Percentiles rank a stretch among this genome's conserved stretches.
phyloP scores from a whole-genome alignment of 495 filamentous ascomycete genomes.

The Penicillium cataractarum region DNA sequence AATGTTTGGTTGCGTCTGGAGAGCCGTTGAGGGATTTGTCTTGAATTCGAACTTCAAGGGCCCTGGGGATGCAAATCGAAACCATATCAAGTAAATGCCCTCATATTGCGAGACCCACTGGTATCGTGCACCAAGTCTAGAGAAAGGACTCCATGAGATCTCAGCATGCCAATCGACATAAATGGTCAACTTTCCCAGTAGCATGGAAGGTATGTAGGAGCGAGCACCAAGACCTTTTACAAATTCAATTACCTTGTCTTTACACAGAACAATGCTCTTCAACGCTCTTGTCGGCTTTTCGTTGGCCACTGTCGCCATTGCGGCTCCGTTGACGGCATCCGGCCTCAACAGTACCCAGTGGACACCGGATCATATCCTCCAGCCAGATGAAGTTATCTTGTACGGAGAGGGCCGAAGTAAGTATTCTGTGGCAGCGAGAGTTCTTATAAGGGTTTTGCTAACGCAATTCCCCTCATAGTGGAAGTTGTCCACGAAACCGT shows the following conservation, averaged over 20 bases:
- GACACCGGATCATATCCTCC: slow-evolving; percentile 18
- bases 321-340: background rate
- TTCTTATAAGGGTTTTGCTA: background rate
- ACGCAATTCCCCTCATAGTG: background rate
- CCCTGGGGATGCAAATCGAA: background rate
- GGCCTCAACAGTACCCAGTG: slow-evolving; percentile 15
- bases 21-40: background rate
- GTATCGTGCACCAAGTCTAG: background rate
- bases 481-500: background rate
- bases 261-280: background rate
- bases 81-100: background rate
- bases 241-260: background rate
- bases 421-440: background rate
- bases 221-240: background rate
- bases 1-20: background rate
- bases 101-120: background rate
- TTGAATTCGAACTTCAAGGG: background rate
- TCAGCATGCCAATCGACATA: background rate
- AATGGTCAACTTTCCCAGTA: background rate
- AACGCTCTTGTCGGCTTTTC: background rate
- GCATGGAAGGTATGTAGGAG: background rate
- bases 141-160: background rate
- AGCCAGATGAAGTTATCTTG: slow-evolving; percentile 14
- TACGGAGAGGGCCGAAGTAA: slow-evolving; percentile 14
- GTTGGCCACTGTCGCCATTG: background rate